Base-by-base conservation (phyloP, 2,329 filamentous ascomycete genomes). In the Blumeria graminis region DNA sequence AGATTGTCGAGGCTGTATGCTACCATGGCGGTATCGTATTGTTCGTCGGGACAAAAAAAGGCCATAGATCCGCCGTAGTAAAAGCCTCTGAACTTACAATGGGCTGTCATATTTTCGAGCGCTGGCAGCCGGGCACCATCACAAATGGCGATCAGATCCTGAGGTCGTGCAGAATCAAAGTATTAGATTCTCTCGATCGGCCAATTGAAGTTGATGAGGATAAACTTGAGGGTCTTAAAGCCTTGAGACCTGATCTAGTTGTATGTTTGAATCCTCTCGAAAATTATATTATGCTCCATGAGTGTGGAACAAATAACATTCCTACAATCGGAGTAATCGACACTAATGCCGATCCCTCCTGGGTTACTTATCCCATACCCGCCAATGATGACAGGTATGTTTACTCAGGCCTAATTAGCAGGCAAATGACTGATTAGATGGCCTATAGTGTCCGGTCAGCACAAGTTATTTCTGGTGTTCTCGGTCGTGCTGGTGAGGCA, bases 241-340 rank as follows among this genome's bases (percentile, higher is more conserved):
- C 83, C 6, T 68, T 96, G 48, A 77, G 84, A 63, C 92, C 92
- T 0, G 92, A 98, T 67, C 71, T 98, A 58, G 90, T 98, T 1
- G 81, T 98, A 11, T 92, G 86, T 66, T 67, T 98, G 63, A 98
- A 96, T 68, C 90, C 90, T 10, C 66, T 90, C 57, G 92, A 98
- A 74, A 96, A 98, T 69, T 86, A 85, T 65, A 80, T 88, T 6
- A 68, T 95, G 67, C 73, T 98, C 65, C 87, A 92, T 69, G 92
- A 98, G 73, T 96, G 92, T 68, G 86, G 84, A 0, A 68, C 88
- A 57, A 83, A 86, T 67, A 86, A 83, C 65, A 85, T 98, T 57
- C 92, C 92, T 0, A 96, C 92, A 0, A 92, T 98, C 64, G 92
- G 90, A 51, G 76, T 98, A 57, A 84, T 96, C 62, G 92, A 98